phyloP scores from a whole-genome alignment of 306 rosid genomes.

The Sesbania bispinosa region DNA sequence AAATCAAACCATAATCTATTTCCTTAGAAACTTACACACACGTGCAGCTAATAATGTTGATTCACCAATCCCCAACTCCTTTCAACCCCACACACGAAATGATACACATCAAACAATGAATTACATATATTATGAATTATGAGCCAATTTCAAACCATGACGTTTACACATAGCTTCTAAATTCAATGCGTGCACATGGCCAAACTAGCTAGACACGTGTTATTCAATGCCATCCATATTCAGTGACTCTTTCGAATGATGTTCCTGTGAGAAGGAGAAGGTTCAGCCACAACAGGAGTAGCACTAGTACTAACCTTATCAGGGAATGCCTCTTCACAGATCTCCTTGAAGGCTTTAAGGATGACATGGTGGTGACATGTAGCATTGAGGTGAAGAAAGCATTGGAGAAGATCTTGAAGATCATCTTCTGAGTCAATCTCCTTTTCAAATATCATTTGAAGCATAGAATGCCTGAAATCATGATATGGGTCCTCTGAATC shows the following conservation, averaged over 20 bases:
- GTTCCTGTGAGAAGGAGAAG: not conserved
- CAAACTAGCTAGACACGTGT: not conserved
- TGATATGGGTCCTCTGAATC: constrained; percentile 50
- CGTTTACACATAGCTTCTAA: not conserved
- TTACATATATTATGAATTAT: too few relatives aligned
- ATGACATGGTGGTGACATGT: constrained; percentile 39
- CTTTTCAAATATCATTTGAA: constrained; percentile 66
- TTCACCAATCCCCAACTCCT: not conserved
- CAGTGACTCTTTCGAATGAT: not conserved
- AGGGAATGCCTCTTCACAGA: constrained; percentile 44
- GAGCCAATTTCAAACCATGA: not conserved
- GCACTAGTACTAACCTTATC: constrained; percentile 1
- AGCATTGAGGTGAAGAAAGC: constrained; percentile 54
- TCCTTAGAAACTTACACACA: not conserved
- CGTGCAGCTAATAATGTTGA: too few relatives aligned
- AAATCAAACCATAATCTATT: not conserved
- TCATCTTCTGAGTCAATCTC: constrained; percentile 44
- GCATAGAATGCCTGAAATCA: constrained; percentile 60
- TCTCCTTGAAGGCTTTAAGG: constrained; percentile 39
- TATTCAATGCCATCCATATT: too few relatives aligned
- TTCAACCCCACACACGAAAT: not conserved
- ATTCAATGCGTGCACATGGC: not conserved
- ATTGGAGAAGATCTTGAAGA: constrained; percentile 49
- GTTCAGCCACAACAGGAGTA: not conserved
- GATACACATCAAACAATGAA: not conserved